phyloP scores from a whole-genome alignment of 2,329 filamentous ascomycete genomes.

The Hymenoscyphus fraxineus region DNA sequence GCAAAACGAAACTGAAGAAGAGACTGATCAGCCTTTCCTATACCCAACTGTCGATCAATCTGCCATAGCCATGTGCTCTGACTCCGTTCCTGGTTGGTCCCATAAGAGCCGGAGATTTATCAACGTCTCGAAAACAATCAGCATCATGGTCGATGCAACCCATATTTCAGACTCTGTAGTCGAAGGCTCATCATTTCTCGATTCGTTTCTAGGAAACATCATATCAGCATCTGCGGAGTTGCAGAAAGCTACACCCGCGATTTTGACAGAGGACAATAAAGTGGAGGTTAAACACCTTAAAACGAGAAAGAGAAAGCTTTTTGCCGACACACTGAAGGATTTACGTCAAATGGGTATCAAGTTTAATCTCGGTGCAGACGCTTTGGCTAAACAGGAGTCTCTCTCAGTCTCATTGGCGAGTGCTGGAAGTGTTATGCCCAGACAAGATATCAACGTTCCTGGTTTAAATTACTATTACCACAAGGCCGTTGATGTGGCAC shows the following conservation, averaged over 20 bases:
- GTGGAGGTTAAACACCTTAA: constrained; percentile 83
- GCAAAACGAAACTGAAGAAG: not conserved
- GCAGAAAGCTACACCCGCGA: constrained; percentile 75
- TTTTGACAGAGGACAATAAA: constrained; percentile 85
- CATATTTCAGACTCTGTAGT: constrained; percentile 49
- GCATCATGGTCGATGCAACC: constrained; percentile 68
- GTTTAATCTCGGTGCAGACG: constrained; percentile 71
- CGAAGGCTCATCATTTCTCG: constrained; percentile 56
- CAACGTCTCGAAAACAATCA: constrained; percentile 65
- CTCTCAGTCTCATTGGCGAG: constrained; percentile 65
- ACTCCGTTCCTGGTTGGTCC: constrained; percentile 38
- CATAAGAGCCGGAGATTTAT: constrained; percentile 61
- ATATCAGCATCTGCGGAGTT: constrained; percentile 67
- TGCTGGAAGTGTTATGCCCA: constrained; percentile 39
- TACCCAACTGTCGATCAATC: constrained; percentile 27
- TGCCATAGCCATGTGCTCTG: constrained; percentile 29
- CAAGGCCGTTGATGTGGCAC: constrained; percentile 70
- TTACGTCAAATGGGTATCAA: constrained; percentile 87
- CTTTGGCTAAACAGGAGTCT: constrained; percentile 69
- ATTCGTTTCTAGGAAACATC: constrained; percentile 66
- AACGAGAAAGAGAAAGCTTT: constrained; percentile 81
- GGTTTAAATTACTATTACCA: constrained; percentile 72
- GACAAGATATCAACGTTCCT: constrained; percentile 27
- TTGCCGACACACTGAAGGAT: constrained; percentile 80
- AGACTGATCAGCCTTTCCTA: constrained; percentile 9